Percentiles rank a stretch among this genome's conserved stretches.
Evolutionary conservation across 2,329 filamentous ascomycete species (phyloP).

Genomic region (Fusarium equiseti): DNA sequence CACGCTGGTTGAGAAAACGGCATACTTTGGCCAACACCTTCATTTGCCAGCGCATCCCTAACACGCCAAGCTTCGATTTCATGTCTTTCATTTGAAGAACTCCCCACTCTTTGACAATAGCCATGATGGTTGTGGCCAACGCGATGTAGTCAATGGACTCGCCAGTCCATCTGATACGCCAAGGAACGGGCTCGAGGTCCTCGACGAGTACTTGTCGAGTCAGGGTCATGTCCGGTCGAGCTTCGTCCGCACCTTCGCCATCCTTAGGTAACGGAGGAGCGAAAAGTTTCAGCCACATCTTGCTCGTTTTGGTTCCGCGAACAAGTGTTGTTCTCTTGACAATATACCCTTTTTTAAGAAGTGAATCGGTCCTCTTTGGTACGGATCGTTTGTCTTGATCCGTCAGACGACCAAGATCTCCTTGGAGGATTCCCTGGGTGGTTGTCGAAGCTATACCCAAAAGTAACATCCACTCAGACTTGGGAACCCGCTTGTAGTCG

Average conservation of each 20-base stretch:
- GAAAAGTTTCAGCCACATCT: slow-evolving; percentile 70
- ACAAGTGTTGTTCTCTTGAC: slow-evolving; percentile 70
- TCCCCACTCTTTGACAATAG: slow-evolving; percentile 68
- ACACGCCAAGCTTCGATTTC: slow-evolving; percentile 68
- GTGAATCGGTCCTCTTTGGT: slow-evolving; percentile 69
- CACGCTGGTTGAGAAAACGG: slow-evolving; percentile 67
- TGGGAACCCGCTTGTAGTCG: slow-evolving; percentile 69
- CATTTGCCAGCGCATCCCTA: slow-evolving; percentile 69
- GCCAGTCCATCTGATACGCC: slow-evolving; percentile 68
- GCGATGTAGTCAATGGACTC: slow-evolving; percentile 69
- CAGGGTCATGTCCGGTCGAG: slow-evolving; percentile 54
- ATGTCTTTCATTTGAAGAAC: slow-evolving; percentile 70
- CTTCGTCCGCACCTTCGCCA: slow-evolving; percentile 42
- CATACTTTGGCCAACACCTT: slow-evolving; percentile 69
- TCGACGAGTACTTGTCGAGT: slow-evolving; percentile 55
- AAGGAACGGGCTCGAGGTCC: slow-evolving; percentile 67
- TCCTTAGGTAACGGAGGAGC: slow-evolving; percentile 60
- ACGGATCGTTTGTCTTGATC: slow-evolving; percentile 74
- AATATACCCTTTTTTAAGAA: slow-evolving; percentile 71
- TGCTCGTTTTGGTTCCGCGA: slow-evolving; percentile 71
- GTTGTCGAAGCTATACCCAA: slow-evolving; percentile 68
- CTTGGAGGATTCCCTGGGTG: slow-evolving; percentile 69
- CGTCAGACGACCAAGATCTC: slow-evolving; percentile 68
- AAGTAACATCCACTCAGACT: slow-evolving; percentile 70
- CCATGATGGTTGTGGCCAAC: slow-evolving; percentile 68